Evolutionary conservation across 768 basidiomycete genomes (phyloP).

Genomic region (Psilocybe tampanensis): DNA sequence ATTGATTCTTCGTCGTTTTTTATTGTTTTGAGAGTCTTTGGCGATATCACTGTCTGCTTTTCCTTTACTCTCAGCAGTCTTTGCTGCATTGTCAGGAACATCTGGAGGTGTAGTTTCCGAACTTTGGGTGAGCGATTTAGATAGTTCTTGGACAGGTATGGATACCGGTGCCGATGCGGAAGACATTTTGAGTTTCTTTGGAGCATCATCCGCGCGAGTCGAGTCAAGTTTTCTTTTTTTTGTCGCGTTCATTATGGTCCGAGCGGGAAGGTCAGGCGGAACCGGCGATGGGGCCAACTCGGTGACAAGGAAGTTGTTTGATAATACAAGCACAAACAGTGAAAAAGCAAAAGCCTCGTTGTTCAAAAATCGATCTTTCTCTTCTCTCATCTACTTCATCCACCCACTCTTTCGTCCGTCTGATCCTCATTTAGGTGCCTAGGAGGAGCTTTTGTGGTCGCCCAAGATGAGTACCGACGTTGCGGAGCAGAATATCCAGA

Average conservation of each 20-base stretch:
- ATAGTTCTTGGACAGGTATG: background rate
- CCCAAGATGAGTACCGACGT: slow-evolving; percentile 78
- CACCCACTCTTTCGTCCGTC: slow-evolving; percentile 26
- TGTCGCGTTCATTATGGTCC: slow-evolving; percentile 18
- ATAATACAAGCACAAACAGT: slow-evolving; percentile 35
- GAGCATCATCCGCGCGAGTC: slow-evolving; percentile 13
- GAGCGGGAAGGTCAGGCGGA: slow-evolving; percentile 14
- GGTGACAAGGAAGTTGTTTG: background rate
- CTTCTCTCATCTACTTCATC: slow-evolving; percentile 21
- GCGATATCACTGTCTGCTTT: background rate
- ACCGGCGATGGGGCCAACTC: slow-evolving; percentile 15
- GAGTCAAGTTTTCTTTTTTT: slow-evolving; percentile 44
- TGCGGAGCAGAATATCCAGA: slow-evolving; percentile 95
- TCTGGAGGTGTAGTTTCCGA: background rate
- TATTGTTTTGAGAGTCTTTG: background rate
- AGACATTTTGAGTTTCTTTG: slow-evolving; percentile 38
- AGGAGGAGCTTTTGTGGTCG: slow-evolving; percentile 35
- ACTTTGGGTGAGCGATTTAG: background rate
- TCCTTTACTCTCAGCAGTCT: background rate
- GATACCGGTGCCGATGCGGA: slow-evolving; percentile 7
- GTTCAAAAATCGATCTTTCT: slow-evolving; percentile 27
- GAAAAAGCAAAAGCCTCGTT: slow-evolving; percentile 26
- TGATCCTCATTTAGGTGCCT: slow-evolving; percentile 25
- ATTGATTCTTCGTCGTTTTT: slow-evolving; percentile 36
- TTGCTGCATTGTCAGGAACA: background rate